A percentile compares a stretch with the other conserved stretches of the same genome.
These are phyloP conservation scores for Phoma sp. DNA, from an alignment of 2,329 filamentous ascomycete genomes.

Conservation along the genomic window DNA sequence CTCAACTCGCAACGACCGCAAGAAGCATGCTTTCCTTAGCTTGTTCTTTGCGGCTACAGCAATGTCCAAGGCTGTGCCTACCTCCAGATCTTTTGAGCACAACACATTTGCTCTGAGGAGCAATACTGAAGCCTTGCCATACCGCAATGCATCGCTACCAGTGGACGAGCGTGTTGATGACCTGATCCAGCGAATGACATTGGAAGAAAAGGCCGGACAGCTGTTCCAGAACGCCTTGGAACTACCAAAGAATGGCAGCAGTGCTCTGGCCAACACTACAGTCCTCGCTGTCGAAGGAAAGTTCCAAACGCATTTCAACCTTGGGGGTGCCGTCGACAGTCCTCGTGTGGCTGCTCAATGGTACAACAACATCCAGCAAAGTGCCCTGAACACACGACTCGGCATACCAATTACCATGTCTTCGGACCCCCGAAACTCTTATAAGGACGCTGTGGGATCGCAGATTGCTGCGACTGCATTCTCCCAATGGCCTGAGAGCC, in stretches of 20 bases:
- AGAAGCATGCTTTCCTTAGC: constrained; percentile 14
- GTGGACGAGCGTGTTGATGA: constrained; percentile 58
- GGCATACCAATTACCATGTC: constrained; percentile 59
- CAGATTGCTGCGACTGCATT: constrained; percentile 54
- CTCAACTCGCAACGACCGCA: constrained; percentile 7
- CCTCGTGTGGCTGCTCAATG: constrained; percentile 48
- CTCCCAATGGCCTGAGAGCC: constrained; percentile 60
- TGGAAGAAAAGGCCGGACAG: constrained; percentile 58
- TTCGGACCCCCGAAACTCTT: constrained; percentile 56
- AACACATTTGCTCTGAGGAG: constrained; percentile 9
- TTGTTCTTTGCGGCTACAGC: constrained; percentile 14
- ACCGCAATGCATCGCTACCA: constrained; percentile 48
- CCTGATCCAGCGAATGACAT: constrained; percentile 53
- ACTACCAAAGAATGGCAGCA: constrained; percentile 39
- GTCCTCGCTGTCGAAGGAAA: constrained; percentile 45
- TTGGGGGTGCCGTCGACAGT: constrained; percentile 54
- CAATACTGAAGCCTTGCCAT: constrained; percentile 29
- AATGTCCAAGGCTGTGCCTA: constrained; percentile 9
- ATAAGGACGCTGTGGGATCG: constrained; percentile 53
- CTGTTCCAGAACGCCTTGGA: constrained; percentile 53
- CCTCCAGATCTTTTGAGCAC: constrained; percentile 4
- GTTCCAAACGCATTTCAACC: constrained; percentile 56
- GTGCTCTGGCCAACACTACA: constrained; percentile 41
- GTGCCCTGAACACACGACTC: constrained; percentile 54
- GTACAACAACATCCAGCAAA: constrained; percentile 52